Evolutionary conservation across 1,284 basidiomycete species (phyloP).

Genomic region (Mycosarcoma maydis): DNA sequence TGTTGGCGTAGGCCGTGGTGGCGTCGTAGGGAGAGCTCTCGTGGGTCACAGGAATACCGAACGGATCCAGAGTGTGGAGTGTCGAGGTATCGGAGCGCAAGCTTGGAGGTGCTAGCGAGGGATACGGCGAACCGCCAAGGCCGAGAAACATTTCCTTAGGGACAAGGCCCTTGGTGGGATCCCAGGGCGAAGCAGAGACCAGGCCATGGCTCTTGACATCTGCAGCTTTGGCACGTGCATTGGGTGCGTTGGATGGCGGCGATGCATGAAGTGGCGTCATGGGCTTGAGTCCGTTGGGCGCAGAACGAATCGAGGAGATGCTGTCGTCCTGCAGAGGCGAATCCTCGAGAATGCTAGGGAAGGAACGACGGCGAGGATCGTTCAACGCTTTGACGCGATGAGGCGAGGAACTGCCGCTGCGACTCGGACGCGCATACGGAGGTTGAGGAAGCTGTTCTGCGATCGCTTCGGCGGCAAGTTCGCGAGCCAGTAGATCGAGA

Average conservation of each 20-base stretch:
- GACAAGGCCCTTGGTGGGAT: slow-evolving; percentile 27
- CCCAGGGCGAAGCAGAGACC: not conserved
- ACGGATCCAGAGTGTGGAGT: slow-evolving; percentile 39
- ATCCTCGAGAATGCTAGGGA: slow-evolving; percentile 45
- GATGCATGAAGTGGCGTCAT: slow-evolving; percentile 27
- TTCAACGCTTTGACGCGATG: slow-evolving; percentile 33
- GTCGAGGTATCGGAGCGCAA: not conserved
- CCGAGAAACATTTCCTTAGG: slow-evolving; percentile 55
- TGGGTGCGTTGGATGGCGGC: too few species aligned
- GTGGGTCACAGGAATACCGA: slow-evolving; percentile 47
- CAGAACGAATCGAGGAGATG: slow-evolving; percentile 5
- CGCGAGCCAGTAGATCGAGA: slow-evolving; percentile 51
- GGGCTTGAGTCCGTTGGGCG: slow-evolving; percentile 22
- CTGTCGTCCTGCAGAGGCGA: slow-evolving; percentile 30
- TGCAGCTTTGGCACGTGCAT: slow-evolving; percentile 1
- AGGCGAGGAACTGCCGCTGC: slow-evolving; percentile 42
- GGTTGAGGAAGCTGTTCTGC: slow-evolving; percentile 37
- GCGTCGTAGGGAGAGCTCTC: slow-evolving; percentile 46
- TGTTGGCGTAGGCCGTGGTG: slow-evolving; percentile 45
- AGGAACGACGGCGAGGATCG: slow-evolving; percentile 44
- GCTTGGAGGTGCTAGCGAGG: slow-evolving; percentile 22
- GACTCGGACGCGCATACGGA: slow-evolving; percentile 39
- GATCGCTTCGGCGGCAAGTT: slow-evolving; percentile 56
- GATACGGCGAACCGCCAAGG: slow-evolving; percentile 54
- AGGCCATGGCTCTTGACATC: slow-evolving; percentile 1